These are phyloP conservation scores for Inonotus obliquus DNA, from an alignment of 1,284 basidiomycete species.

Conservation along the genomic window DNA sequence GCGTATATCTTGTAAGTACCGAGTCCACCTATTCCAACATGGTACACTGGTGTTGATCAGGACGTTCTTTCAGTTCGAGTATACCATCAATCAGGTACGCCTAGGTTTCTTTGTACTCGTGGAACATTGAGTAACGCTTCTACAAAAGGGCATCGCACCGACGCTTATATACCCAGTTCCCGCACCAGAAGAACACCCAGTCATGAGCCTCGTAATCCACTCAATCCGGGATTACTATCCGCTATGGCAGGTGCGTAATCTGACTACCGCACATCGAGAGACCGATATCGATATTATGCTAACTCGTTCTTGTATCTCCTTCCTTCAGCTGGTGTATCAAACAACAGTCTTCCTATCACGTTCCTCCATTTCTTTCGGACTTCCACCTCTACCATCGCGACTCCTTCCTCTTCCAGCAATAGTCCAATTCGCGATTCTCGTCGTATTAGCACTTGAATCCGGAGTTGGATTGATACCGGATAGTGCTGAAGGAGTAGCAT, in stretches of 20 bases:
- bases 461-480: slow-evolving; percentile 59
- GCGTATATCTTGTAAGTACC: slow-evolving; percentile 66
- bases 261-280: neutral
- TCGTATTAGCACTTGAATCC: slow-evolving; percentile 59
- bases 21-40: neutral
- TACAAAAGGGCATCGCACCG: slow-evolving; percentile 74
- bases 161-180: slow-evolving; percentile 91
- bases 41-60: neutral
- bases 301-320: neutral
- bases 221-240: slow-evolving; percentile 93
- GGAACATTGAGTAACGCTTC: neutral
- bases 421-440: slow-evolving; percentile 61
- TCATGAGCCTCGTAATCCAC: slow-evolving; percentile 76
- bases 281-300: neutral
- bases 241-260: slow-evolving; percentile 71
- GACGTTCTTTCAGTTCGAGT: slow-evolving; percentile 66
- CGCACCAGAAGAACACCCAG: slow-evolving; percentile 45
- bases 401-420: slow-evolving; percentile 74
- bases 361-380: slow-evolving; percentile 83
- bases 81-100: slow-evolving; percentile 84
- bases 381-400: slow-evolving; percentile 75
- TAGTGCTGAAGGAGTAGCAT: slow-evolving; percentile 47
- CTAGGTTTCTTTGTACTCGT: neutral
- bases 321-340: slow-evolving; percentile 72
- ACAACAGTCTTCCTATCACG: slow-evolving; percentile 94